phyloP scores from a whole-genome alignment of 345 rosid species.

The Hibiscus trionum region DNA sequence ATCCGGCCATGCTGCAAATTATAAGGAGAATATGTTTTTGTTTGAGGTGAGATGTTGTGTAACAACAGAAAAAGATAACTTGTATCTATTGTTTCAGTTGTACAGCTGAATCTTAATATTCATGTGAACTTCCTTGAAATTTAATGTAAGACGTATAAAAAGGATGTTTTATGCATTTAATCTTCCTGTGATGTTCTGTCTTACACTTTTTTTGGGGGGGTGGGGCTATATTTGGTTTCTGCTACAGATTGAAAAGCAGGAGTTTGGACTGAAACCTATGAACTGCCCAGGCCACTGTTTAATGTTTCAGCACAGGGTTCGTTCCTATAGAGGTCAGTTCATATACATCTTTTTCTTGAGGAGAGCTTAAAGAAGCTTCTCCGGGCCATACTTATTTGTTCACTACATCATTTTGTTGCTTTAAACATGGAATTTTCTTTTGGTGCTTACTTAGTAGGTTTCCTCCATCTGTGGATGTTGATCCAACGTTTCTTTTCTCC shows the following conservation, averaged over 20 bases:
- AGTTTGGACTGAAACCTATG: constrained; percentile 96
- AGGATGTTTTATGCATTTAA: not conserved
- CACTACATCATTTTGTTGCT: not conserved
- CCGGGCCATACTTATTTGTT: not conserved
- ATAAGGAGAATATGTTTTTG: constrained; percentile 93
- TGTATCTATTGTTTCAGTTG: not conserved
- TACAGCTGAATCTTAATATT: not conserved
- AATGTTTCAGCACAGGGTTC: constrained; percentile 85
- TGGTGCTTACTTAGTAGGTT: not conserved
- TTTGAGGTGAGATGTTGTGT: constrained; percentile 55
- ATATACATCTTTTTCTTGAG: not conserved
- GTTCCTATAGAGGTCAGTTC: constrained; percentile 70
- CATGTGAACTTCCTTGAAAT: not conserved
- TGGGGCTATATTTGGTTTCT: constrained; percentile 7
- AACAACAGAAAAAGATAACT: not conserved
- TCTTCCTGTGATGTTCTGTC: not conserved
- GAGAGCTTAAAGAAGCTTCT: not conserved
- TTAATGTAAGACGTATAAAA: not conserved
- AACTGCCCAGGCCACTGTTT: constrained; percentile 98
- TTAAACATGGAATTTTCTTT: not conserved
- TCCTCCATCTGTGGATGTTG: not conserved
- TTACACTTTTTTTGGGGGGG: not conserved
- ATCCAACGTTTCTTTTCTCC: not conserved
- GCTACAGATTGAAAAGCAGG: constrained; percentile 81
- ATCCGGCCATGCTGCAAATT: constrained; percentile 92